Percentiles rank a stretch among this genome's conserved stretches.
phyloP scores from a whole-genome alignment of 2,329 filamentous ascomycete genomes.

The Phialophora macrospora region DNA sequence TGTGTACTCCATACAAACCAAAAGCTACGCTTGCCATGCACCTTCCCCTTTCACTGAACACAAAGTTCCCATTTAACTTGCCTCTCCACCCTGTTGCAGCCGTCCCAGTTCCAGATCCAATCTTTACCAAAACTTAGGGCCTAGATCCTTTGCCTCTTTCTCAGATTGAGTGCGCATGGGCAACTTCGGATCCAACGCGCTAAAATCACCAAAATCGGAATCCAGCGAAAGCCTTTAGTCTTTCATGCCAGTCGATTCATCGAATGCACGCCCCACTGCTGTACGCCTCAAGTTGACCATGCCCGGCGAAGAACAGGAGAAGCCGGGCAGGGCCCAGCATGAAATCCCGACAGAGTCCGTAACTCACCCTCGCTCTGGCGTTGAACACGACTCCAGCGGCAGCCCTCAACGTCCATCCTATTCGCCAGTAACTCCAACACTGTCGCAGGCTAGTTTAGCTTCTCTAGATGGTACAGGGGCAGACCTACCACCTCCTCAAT shows the following conservation, averaged over 20 bases:
- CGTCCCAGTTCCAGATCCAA: slow-evolving; percentile 4
- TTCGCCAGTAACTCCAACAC: slow-evolving; percentile 54
- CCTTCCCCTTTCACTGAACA: not conserved
- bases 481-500: slow-evolving; percentile 31
- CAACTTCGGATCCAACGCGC: not conserved
- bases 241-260: not conserved
- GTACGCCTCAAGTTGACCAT: slow-evolving; percentile 28
- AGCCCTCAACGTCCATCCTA: slow-evolving; percentile 50
- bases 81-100: slow-evolving; percentile 1
- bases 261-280: not conserved
- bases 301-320: slow-evolving; percentile 18
- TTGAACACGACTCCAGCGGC: slow-evolving; percentile 32
- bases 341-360: not conserved
- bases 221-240: no score
- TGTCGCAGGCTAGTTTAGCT: slow-evolving; percentile 42
- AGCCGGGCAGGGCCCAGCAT: slow-evolving; percentile 1
- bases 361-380: not conserved
- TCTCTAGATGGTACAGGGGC: slow-evolving; percentile 22
- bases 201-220: not conserved
- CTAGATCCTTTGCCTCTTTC: slow-evolving; percentile 1
- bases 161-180: not conserved
- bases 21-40: not conserved
- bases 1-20: not conserved
- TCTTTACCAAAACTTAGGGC: not conserved
- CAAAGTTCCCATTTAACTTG: not conserved